Percentiles rank a stretch among this genome's conserved stretches.
Evolutionary conservation across 208 protist species (phyloP).

Genomic region (Trypanosomatidae sp.): DNA sequence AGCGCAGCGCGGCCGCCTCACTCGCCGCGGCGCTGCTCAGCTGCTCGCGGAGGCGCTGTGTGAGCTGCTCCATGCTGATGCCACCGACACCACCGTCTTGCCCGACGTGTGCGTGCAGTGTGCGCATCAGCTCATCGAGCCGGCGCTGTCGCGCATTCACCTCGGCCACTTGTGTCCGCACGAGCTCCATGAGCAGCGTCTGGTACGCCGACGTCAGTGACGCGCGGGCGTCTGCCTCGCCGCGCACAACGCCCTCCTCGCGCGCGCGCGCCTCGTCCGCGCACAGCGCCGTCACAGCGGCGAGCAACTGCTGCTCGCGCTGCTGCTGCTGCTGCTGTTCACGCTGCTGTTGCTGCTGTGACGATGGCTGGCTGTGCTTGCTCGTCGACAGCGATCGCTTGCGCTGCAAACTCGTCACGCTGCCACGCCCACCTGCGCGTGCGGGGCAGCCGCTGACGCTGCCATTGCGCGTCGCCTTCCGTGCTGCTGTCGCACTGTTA

Average conservation of each 20-base stretch:
- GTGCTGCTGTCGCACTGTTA: too few relatives aligned
- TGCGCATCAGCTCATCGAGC: constrained; percentile 44
- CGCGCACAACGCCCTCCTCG: constrained; percentile 18
- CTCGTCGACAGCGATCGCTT: not conserved
- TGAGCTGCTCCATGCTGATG: constrained; percentile 6
- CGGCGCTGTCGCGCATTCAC: constrained; percentile 41
- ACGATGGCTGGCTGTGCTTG: not conserved
- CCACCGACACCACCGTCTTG: constrained; percentile 7
- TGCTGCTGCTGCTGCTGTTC: too few relatives aligned
- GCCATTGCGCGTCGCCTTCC: too few relatives aligned
- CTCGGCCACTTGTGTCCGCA: constrained; percentile 35
- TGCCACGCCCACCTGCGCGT: too few relatives aligned
- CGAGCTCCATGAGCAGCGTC: constrained; percentile 53
- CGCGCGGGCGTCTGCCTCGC: too few relatives aligned
- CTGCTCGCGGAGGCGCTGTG: too few relatives aligned
- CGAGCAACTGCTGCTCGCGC: constrained; percentile 6
- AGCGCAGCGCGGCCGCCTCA: constrained; percentile 23
- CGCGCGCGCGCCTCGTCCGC: constrained; percentile 36
- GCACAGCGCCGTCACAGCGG: constrained; percentile 14
- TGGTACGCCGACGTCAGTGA: constrained; percentile 60
- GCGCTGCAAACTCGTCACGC: not conserved
- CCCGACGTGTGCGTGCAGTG: constrained; percentile 20
- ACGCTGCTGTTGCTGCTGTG: constrained; percentile 1
- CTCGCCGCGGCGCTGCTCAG: constrained; percentile 30
- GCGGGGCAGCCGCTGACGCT: too few relatives aligned